Percentiles rank a stretch among this genome's conserved stretches.
Conservation (phyloP, 1,284 basidiomycete genomes). For the Boletellus sp. region DNA sequence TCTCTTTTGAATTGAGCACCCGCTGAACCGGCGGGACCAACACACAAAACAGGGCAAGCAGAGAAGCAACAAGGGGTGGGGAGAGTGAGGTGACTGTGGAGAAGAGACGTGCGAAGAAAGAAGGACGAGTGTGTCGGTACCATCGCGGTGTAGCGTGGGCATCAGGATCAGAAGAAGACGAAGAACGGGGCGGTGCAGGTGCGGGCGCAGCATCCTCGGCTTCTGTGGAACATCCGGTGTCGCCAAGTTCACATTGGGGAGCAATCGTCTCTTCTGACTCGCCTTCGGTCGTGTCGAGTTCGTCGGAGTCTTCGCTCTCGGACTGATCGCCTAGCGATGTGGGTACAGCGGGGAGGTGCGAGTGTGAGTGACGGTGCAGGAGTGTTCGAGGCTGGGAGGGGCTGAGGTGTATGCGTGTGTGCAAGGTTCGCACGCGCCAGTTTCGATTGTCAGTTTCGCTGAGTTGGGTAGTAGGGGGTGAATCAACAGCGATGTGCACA, state of each 20-base stretch:
- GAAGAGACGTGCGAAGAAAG: background rate
- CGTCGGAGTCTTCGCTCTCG: constrained; percentile 25
- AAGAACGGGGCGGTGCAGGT: background rate
- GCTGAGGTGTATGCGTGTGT: background rate
- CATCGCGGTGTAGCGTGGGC: constrained; percentile 4
- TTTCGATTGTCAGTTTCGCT: background rate
- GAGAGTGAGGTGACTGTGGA: constrained; percentile 14
- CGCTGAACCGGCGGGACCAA: constrained; percentile 75
- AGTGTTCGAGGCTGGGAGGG: background rate
- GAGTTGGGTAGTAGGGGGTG: constrained; percentile 1
- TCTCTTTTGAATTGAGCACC: constrained; percentile 50
- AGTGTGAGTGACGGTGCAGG: background rate
- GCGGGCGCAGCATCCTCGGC: constrained; percentile 3
- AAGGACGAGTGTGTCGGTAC: background rate
- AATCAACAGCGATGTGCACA: background rate
- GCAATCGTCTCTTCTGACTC: constrained; percentile 26
- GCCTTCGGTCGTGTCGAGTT: constrained; percentile 15
- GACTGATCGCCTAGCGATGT: constrained; percentile 24
- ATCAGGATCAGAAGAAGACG: background rate
- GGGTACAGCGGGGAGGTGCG: constrained; percentile 23
- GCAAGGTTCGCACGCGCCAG: background rate
- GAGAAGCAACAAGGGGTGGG: constrained; percentile 73
- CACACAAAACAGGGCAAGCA: constrained; percentile 79
- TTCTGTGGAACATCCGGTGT: constrained; percentile 20
- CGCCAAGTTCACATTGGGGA: constrained; percentile 3